Conservation (phyloP, 2,329 filamentous ascomycete species). For the Cladophialophora exuberans region DNA sequence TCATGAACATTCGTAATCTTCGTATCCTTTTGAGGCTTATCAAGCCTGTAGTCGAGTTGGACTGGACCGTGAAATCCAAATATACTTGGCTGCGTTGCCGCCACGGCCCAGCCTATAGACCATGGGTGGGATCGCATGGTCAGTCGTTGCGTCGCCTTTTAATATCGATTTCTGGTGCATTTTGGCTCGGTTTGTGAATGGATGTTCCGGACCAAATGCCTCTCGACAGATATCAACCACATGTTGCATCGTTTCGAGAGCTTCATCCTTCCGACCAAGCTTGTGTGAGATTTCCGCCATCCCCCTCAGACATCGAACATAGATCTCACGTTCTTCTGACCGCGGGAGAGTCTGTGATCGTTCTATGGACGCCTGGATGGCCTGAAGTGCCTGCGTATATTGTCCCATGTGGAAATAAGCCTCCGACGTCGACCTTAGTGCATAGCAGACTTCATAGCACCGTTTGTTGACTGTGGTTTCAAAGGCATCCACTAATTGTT, state of each 20-base stretch:
- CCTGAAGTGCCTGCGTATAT: slow-evolving; percentile 29
- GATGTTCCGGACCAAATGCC: slow-evolving; percentile 32
- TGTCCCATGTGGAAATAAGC: slow-evolving; percentile 33
- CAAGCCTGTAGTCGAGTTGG: slow-evolving; percentile 31
- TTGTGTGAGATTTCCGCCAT: slow-evolving; percentile 33
- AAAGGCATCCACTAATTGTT: slow-evolving; percentile 33
- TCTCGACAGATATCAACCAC: slow-evolving; percentile 32
- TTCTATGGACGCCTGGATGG: slow-evolving; percentile 30
- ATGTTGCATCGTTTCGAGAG: slow-evolving; percentile 31
- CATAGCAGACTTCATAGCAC: slow-evolving; percentile 34
- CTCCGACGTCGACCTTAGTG: slow-evolving; percentile 31
- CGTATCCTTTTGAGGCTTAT: slow-evolving; percentile 7
- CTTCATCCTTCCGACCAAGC: slow-evolving; percentile 29
- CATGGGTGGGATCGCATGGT: slow-evolving; percentile 31
- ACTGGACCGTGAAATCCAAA: slow-evolving; percentile 33
- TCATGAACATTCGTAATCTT: slow-evolving; percentile 15
- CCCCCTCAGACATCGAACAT: slow-evolving; percentile 32
- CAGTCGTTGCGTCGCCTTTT: slow-evolving; percentile 26
- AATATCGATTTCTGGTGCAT: slow-evolving; percentile 34
- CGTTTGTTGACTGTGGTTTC: slow-evolving; percentile 30
- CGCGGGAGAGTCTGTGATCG: slow-evolving; percentile 26
- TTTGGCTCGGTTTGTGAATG: slow-evolving; percentile 32
- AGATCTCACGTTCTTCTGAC: slow-evolving; percentile 33
- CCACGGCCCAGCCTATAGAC: slow-evolving; percentile 34
- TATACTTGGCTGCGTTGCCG: slow-evolving; percentile 32